Evolutionary conservation across 306 rosid species (phyloP), one percentile per base, ranked within the genome.

Genomic region (Vigna angularis): DNA sequence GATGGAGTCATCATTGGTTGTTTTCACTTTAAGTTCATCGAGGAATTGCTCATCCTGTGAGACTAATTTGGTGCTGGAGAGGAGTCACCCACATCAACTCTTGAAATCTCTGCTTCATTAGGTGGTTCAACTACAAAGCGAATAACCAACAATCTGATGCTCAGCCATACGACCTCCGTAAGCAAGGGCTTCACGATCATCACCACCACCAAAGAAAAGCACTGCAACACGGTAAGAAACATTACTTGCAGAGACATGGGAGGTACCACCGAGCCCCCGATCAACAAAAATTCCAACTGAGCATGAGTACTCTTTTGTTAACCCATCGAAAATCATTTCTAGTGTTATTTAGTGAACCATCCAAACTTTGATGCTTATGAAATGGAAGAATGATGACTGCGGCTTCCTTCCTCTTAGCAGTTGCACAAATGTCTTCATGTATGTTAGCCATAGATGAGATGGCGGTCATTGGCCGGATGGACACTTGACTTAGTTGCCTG

Each of bases 151-250:
- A 94, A 51, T 38, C 56, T 83, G 52, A 89, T 94, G 98, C 83
- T 91, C 94, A 0, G 91, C 97, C 90, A 94, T 88, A 13, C 90
- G 89, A 32, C 38, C 40, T 58, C 94, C 96, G 45, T 82, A 94
- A 20, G 96, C 88, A 74, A 94, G 94, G 51, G 98, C 93, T 80
- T 91, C 97, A 3, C 88, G 76, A 73, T 94, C 98, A 76, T 91
- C 97, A 20, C 73, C 78, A n/a, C 98, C 98, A 10, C 98, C 98
- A 57, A 94, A 90, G 96, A 89, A 94, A 59, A 88, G 87, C 22
- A 88, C 93, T 3, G 82, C 70, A 15, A 91, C 72, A 73, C 47
- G 32, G 56, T 80, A 87, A 6, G 97, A 91, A 76, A 91, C 97
- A 63, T 86, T 75, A 53, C 98, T 83, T 14, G 93, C 93, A 1